Evolutionary conservation across 2,329 filamentous ascomycete species (phyloP).

Genomic region (Zasmidium citrigriseum): DNA sequence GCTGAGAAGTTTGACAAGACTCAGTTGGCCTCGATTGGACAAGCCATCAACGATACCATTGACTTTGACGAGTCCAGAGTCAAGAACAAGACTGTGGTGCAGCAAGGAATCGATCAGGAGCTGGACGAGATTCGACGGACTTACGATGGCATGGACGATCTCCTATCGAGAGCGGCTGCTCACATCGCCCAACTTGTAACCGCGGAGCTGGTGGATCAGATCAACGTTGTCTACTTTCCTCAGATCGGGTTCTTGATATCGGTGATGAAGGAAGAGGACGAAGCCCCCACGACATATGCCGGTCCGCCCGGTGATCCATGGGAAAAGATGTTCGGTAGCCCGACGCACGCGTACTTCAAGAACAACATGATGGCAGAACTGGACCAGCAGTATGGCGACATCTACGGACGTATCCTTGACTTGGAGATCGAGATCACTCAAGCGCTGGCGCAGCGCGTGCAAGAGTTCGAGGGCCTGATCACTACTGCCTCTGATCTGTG

Average conservation of each 20-base stretch:
- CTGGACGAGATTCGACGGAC: slow-evolving; percentile 76
- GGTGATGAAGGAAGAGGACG: slow-evolving; percentile 62
- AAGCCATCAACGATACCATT: slow-evolving; percentile 70
- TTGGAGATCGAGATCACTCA: slow-evolving; percentile 88
- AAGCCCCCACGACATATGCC: slow-evolving; percentile 59
- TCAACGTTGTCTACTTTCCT: slow-evolving; percentile 87
- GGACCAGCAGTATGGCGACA: slow-evolving; percentile 79
- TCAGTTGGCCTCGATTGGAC: slow-evolving; percentile 66
- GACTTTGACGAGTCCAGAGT: slow-evolving; percentile 78
- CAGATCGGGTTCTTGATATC: slow-evolving; percentile 88
- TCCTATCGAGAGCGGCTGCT: slow-evolving; percentile 68
- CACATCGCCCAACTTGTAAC: slow-evolving; percentile 67
- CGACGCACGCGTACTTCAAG: slow-evolving; percentile 77
- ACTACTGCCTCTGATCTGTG: slow-evolving; percentile 73
- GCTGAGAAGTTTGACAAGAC: slow-evolving; percentile 59
- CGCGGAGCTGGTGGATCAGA: slow-evolving; percentile 51
- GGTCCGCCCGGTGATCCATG: slow-evolving; percentile 65
- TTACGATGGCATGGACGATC: slow-evolving; percentile 74
- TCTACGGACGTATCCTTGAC: slow-evolving; percentile 82
- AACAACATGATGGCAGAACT: slow-evolving; percentile 78
- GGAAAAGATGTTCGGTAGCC: slow-evolving; percentile 75
- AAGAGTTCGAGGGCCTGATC: slow-evolving; percentile 69
- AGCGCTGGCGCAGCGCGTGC: slow-evolving; percentile 67
- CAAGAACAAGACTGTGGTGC: slow-evolving; percentile 71
- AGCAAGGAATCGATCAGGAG: slow-evolving; percentile 67